These are phyloP conservation scores for Plasmodium gonderi DNA, from an alignment of 169 alveolate genomes.

Conservation along the genomic window DNA sequence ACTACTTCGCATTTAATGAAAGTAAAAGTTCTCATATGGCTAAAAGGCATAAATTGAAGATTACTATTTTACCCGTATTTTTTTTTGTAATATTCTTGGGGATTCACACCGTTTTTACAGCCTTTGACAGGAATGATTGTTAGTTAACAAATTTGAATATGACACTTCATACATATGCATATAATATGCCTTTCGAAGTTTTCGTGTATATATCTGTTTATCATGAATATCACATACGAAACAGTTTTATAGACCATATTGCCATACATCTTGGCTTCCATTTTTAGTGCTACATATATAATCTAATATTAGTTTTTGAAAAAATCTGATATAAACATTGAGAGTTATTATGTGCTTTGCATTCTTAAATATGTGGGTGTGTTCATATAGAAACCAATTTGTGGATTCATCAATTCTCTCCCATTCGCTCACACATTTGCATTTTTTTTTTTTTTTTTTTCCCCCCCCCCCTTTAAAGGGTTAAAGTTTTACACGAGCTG, in stretches of 20 bases:
- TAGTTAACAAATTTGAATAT: neutral
- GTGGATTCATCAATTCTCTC: neutral
- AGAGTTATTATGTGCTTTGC: neutral
- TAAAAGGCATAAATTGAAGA: slow-evolving; percentile 66
- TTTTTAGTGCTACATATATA: neutral
- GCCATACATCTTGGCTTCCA: neutral
- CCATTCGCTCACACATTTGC: neutral
- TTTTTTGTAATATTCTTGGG: slow-evolving; percentile 66
- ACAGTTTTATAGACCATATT: neutral
- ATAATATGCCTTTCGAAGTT: too few species aligned
- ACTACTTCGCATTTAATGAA: neutral
- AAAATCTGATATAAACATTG: neutral
- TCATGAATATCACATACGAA: neutral
- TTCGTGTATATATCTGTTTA: neutral
- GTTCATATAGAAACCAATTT: neutral
- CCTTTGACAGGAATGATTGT: slow-evolving; percentile 61
- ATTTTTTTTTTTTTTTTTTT: slow-evolving; percentile 4
- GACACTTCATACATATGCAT: neutral
- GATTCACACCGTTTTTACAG: slow-evolving; percentile 66
- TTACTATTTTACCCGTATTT: slow-evolving; percentile 57
- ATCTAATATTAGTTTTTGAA: neutral
- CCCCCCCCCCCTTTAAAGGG: slow-evolving; percentile 17
- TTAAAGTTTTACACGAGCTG: slow-evolving; percentile 54
- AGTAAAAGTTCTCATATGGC: slow-evolving; percentile 26
- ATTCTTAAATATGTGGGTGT: neutral